A percentile compares a stretch with the other conserved stretches of the same genome.
These are phyloP conservation scores for Cucurbita argyrosperma DNA, from an alignment of 306 rosid genomes.

Conservation along the genomic window DNA sequence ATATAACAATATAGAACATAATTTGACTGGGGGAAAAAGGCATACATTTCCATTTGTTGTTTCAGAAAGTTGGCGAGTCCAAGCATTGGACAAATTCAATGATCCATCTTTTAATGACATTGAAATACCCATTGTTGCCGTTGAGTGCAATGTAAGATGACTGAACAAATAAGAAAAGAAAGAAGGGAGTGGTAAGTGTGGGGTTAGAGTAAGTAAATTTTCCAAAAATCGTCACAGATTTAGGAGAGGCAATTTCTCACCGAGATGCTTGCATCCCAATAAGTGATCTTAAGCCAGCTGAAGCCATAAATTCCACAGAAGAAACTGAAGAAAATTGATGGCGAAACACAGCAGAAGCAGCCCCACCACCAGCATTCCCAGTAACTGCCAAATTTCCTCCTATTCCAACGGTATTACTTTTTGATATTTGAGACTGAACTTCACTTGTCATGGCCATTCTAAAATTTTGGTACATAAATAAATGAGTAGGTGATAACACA, in stretches of 20 bases:
- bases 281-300: constrained; percentile 71
- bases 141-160: constrained; percentile 53
- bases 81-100: constrained; percentile 70
- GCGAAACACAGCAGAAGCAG: constrained; percentile 55
- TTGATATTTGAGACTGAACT: constrained; percentile 75
- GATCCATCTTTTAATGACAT: constrained; percentile 79
- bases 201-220: not conserved
- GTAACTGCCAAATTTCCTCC: constrained; percentile 77
- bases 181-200: not conserved
- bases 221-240: constrained; percentile 1
- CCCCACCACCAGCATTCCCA: constrained; percentile 73
- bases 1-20: not conserved
- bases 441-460: constrained; percentile 96
- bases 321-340: constrained; percentile 66
- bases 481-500: constrained; percentile 11
- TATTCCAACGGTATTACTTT: constrained; percentile 36
- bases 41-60: constrained; percentile 67
- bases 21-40: constrained; percentile 1
- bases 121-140: constrained; percentile 70
- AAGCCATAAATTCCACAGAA: constrained; percentile 58
- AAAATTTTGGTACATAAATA: constrained; percentile 21
- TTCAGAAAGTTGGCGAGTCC: constrained; percentile 91
- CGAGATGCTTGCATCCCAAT: constrained; percentile 78
- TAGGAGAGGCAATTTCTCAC: constrained; percentile 23
- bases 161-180: constrained; percentile 23